These are phyloP conservation scores for Carnegiea gigantea DNA, from an alignment of 179 eudicot genomes.

Conservation along the genomic window DNA sequence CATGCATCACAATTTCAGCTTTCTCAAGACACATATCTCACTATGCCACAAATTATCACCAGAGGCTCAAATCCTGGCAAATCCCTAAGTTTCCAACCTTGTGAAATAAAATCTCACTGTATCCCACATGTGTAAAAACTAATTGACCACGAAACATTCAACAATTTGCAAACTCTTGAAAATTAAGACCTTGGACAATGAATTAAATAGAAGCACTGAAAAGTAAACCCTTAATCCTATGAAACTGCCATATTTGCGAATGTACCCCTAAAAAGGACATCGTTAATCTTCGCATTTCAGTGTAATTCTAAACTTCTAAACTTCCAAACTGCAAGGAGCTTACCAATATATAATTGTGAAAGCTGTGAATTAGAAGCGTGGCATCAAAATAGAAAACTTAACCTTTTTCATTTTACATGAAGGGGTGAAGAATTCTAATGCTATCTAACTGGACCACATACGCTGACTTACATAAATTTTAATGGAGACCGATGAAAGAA, in stretches of 20 bases:
- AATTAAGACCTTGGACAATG: neutral
- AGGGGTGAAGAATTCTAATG: too few relatives aligned
- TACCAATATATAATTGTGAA: too few relatives aligned
- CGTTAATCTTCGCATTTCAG: too few relatives aligned
- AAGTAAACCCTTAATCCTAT: neutral
- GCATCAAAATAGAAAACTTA: too few relatives aligned
- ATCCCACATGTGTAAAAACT: too few relatives aligned
- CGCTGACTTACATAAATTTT: too few relatives aligned
- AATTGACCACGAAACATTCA: too few relatives aligned
- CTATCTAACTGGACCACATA: too few relatives aligned
- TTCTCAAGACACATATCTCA: neutral
- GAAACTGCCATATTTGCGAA: neutral
- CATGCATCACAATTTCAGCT: neutral
- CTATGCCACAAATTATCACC: neutral
- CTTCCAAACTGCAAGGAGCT: too few relatives aligned
- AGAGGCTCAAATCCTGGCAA: neutral
- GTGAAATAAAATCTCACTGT: neutral
- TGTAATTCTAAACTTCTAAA: too few relatives aligned
- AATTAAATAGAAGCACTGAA: neutral
- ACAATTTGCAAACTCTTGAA: neutral
- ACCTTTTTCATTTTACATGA: too few relatives aligned
- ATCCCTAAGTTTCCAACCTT: neutral
- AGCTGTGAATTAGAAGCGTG: too few relatives aligned
- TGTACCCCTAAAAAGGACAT: neutral
- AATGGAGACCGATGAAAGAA: neutral